Base-by-base conservation (phyloP, 139 green algal species). In the Tetradesmus lagerheimii region DNA sequence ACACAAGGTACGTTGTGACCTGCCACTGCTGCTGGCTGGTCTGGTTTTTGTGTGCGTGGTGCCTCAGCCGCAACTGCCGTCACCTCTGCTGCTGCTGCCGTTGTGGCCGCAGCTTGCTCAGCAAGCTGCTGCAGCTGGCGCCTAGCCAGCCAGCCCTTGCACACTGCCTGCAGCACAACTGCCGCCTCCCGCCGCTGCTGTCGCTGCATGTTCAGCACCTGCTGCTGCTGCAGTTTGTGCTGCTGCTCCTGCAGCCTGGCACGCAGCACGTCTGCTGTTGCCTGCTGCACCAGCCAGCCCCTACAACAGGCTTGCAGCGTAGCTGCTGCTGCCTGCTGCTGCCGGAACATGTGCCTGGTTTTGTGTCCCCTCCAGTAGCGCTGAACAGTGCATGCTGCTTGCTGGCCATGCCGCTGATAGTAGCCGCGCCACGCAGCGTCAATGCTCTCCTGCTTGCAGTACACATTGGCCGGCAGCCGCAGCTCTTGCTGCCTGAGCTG, bases 131-230 rank as follows among this genome's bases (percentile, higher is more conserved):
- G 71, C n/a, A 79, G 71, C 71, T 38, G 71, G 0, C 71, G 71
- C 71, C 71, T 37, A 37, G 71, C 71, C 71, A 79, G 71, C 71
- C 29, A 41, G 31, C 57, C 67, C 67, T n/a, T 78, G 67, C 67
- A 37, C n/a, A 78, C 4, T 31, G 75, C 34, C 75, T 80, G 34
- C 34, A 80, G 34, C 4, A 37, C 75, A 47, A 37, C 14, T 34
- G 35, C 75, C 35, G 75, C 75, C 37, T 88, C 83, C 27, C 47
- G 83, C 38, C 45, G 62, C 83, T 80, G 83, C 64, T 88, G 83
- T 12, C 47, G 83, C 31, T 43, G 38, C 9, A 66, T 25, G 15
- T 29, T n/a, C 80, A 50, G 29, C 64, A 50, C 15, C 29, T 80
- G 83, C 83, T 57, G 62, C 50, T 80, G 62, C 64, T 80, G 62